Percentiles rank a stretch among this genome's conserved stretches.
Evolutionary conservation across 345 rosid genomes (phyloP).

Genomic region (Eucalyptus viminalis): DNA sequence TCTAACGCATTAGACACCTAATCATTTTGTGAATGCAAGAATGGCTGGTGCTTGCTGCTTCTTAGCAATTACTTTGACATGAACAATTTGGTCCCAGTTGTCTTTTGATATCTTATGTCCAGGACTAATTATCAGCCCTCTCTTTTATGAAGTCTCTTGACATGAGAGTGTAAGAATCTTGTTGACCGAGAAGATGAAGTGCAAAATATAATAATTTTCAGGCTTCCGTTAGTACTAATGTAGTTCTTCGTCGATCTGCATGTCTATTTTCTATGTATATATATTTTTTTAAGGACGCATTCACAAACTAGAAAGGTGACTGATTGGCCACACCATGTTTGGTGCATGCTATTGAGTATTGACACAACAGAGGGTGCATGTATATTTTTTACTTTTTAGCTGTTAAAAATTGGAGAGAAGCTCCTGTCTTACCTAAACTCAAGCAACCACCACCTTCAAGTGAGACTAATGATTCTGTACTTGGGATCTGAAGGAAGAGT

Average conservation of each 20-base stretch:
- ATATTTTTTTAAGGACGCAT: background rate
- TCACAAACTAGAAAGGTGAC: background rate
- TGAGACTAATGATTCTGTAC: background rate
- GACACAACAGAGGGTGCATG: background rate
- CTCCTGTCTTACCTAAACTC: background rate
- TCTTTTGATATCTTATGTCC: background rate
- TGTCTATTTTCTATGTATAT: background rate
- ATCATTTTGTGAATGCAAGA: background rate
- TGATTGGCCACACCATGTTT: background rate
- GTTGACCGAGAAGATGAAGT: background rate
- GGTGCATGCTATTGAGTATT: background rate
- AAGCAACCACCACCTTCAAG: background rate
- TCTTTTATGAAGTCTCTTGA: background rate
- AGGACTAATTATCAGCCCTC: background rate
- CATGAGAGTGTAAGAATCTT: background rate
- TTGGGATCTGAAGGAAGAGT: background rate
- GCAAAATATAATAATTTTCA: background rate
- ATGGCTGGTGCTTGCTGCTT: background rate
- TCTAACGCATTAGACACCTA: background rate
- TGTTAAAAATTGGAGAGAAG: background rate
- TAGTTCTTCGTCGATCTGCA: background rate
- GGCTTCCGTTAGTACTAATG: background rate
- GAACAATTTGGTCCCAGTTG: background rate
- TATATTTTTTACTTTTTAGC: background rate
- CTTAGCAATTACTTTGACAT: background rate